Conservation (phyloP, 768 basidiomycete genomes). For the Phaeolepiota aurea region DNA sequence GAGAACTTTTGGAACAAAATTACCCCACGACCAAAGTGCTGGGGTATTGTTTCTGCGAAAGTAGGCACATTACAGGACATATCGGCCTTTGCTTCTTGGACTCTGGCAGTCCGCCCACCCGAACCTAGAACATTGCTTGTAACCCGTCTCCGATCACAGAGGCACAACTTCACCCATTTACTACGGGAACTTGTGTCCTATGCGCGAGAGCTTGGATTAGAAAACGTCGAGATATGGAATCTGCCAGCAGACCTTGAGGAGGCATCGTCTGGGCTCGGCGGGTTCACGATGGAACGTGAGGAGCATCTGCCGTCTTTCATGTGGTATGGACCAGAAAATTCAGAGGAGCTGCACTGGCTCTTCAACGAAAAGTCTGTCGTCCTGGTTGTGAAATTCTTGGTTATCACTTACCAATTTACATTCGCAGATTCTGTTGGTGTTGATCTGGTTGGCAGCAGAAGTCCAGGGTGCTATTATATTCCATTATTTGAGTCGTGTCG, state of each 20-base stretch:
- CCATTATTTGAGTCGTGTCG: too few species aligned
- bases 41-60: conserved; percentile 9
- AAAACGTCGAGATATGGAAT: conserved; percentile 39
- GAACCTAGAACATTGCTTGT: conserved; percentile 11
- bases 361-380: conserved; percentile 16
- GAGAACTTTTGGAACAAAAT: conserved; percentile 12
- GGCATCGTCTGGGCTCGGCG: conserved; percentile 15
- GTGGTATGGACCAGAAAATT: conserved; percentile 28
- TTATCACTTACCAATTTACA: not conserved
- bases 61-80: conserved; percentile 2
- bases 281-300: conserved; percentile 17
- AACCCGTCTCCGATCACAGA: conserved; percentile 16
- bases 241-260: conserved; percentile 15
- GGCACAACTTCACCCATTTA: conserved; percentile 21
- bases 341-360: conserved; percentile 11
- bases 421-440: conserved; percentile 16
- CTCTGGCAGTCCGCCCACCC: conserved; percentile 11
- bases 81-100: conserved; percentile 18
- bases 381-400: not conserved
- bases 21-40: conserved; percentile 7
- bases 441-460: too few species aligned
- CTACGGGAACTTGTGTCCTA: conserved; percentile 20
- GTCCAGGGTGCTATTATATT: too few species aligned
- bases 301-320: conserved; percentile 32
- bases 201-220: conserved; percentile 15